Percentiles rank a stretch among this genome's conserved stretches.
Conservation (phyloP, 805 yeast genomes). For the Candida tibetensis region DNA sequence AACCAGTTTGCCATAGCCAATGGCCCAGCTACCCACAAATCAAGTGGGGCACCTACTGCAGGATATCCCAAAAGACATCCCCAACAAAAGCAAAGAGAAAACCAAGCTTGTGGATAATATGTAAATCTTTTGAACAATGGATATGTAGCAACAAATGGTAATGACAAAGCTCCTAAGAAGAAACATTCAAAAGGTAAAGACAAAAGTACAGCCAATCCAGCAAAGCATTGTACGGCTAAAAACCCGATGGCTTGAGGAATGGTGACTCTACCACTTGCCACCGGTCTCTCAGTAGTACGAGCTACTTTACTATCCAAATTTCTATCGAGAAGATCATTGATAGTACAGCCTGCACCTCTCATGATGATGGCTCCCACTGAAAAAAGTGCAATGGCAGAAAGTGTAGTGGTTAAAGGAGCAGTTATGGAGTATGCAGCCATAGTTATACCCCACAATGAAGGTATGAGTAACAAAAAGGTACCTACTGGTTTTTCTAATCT, state of each 20-base stretch:
- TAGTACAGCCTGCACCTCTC: constrained; percentile 98
- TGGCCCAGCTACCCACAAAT: constrained; percentile 72
- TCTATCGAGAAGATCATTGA: constrained; percentile 85
- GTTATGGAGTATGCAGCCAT: constrained; percentile 77
- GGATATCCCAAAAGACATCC: constrained; percentile 93
- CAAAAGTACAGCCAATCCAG: constrained; percentile 70
- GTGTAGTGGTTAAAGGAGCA: constrained; percentile 66
- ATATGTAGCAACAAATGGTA: constrained; percentile 78
- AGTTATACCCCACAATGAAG: constrained; percentile 89
- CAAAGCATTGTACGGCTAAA: constrained; percentile 67
- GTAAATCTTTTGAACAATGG: constrained; percentile 95
- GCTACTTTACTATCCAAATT: constrained; percentile 81
- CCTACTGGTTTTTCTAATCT: constrained; percentile 97
- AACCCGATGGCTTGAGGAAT: constrained; percentile 67
- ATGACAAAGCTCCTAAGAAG: constrained; percentile 73
- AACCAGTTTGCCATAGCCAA: constrained; percentile 71
- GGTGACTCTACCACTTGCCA: constrained; percentile 81
- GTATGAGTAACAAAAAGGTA: constrained; percentile 75
- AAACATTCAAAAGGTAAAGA: constrained; percentile 81
- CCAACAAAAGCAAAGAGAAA: constrained; percentile 88
- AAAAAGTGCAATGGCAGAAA: constrained; percentile 64
- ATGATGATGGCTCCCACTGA: constrained; percentile 83
- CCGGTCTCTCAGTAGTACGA: constrained; percentile 88
- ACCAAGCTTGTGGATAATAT: constrained; percentile 85
- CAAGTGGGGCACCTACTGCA: constrained; percentile 83